Evolutionary conservation across 1,284 basidiomycete species (phyloP), one percentile per base, ranked within the genome.

Genomic region (Sporisorium exsertum): DNA sequence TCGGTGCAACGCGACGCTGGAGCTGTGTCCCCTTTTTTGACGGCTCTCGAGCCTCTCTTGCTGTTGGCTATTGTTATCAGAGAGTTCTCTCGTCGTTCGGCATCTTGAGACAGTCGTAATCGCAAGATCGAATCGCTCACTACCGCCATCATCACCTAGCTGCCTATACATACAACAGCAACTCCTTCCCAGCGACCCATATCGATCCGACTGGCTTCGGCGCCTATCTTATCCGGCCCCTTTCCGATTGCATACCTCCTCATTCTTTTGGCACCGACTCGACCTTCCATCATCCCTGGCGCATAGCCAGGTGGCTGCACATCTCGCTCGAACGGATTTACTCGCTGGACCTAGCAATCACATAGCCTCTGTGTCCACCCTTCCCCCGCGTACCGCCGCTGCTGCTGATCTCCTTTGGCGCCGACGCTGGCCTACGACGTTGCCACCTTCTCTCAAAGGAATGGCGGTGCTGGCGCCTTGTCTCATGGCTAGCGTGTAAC

Each of bases 391-490:
- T 5, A 37, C 35, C 13, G 15, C 13, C 35, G 35, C 35, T 16
- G 37, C 15, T n/a, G 5, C 15, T 37, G 15, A 20, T 15, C 42
- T 33, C 27, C 29, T 53, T 40, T n/a, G 18, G 15, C 18, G 18
- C 37, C 37, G 4, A n/a, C 18, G 4, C 37, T 40, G 37, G 37
- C 40, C 1, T 16, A 43, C 40, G 15, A 8, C n/a, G 40, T 20
- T 43, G n/a, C 40, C 18, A 43, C 40, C n/a, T 20, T 20, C 40
- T 43, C 40, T 43, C 40, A n/a, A 45, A 59, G 65, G 59, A 55
- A 68, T 68, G 66, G 55, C 50, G 66, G 43, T 62, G 58, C 45
- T 50, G 45, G 43, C 42, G 22, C 55, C 32, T 60, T 33, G 12
- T 52, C 29, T 40, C 53, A 32, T 40, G 33, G 53, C 55, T 62